Conservation (phyloP, 768 basidiomycete species). For the Gymnopilus dilepis region DNA sequence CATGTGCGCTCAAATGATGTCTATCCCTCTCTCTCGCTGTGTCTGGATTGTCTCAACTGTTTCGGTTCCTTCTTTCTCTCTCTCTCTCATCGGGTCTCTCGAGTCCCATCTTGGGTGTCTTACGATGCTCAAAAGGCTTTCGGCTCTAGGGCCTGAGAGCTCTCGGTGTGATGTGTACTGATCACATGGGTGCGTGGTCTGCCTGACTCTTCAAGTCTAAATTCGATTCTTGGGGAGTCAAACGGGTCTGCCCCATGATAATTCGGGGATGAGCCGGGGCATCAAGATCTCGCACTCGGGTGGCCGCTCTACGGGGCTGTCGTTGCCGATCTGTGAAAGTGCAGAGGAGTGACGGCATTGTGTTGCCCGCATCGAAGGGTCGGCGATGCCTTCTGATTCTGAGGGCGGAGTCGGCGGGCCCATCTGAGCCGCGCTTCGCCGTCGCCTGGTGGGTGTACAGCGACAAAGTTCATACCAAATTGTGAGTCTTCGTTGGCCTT, state of each 20-base stretch:
- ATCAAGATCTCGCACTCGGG: not conserved
- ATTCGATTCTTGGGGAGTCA: no score
- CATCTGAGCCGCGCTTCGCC: not conserved
- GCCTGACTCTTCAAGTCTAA: not conserved
- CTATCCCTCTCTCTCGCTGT: no score
- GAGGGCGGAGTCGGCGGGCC: not conserved
- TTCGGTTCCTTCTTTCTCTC: not conserved
- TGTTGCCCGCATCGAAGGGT: not conserved
- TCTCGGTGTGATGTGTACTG: not conserved
- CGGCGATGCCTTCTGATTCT: not conserved
- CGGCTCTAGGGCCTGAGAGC: no score
- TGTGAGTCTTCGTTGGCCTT: not conserved
- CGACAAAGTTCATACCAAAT: not conserved
- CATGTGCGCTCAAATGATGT: no score
- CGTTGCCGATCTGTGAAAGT: not conserved
- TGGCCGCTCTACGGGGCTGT: not conserved
- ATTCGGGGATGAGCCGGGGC: not conserved
- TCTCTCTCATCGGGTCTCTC: not conserved
- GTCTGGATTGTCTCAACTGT: no score
- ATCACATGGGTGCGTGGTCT: not conserved
- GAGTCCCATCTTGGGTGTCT: not conserved
- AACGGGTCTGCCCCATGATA: not conserved
- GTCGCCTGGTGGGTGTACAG: not conserved
- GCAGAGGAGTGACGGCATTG: not conserved
- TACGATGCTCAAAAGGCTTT: not conserved